Conservation (phyloP, 306 rosid genomes). For the Prunus fruticosa region DNA sequence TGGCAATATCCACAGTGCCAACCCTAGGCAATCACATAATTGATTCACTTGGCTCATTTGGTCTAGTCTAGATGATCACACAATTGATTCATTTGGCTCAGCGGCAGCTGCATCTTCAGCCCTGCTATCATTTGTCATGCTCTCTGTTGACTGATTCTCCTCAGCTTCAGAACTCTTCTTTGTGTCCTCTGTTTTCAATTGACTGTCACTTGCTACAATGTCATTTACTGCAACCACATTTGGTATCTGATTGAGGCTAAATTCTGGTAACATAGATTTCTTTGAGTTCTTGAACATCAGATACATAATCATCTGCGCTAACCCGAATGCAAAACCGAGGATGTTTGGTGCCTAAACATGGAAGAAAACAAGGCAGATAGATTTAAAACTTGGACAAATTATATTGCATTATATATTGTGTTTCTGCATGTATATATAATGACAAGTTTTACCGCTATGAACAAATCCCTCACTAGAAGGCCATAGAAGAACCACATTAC, state of each 20-base stretch:
- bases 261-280: constrained; percentile 19
- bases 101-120: background rate
- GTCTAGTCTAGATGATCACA: background rate
- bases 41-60: background rate
- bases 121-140: background rate
- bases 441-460: constrained; percentile 29
- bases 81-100: background rate
- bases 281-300: constrained; percentile 25
- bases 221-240: background rate
- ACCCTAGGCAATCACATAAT: background rate
- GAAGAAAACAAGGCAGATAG: background rate
- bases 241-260: constrained; percentile 10
- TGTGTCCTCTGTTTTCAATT: background rate
- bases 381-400: background rate
- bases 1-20: background rate
- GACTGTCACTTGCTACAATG: background rate
- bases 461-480: constrained; percentile 30
- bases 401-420: background rate
- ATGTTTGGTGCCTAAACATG: constrained; percentile 39
- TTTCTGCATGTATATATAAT: background rate
- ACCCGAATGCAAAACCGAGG: constrained; percentile 36
- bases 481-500: constrained; percentile 46
- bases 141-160: background rate
- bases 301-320: constrained; percentile 40
- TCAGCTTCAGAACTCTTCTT: background rate